These are phyloP conservation scores for Coemansia sp. DNA, from an alignment of 192 early-diverging fungal species.

Conservation along the genomic window DNA sequence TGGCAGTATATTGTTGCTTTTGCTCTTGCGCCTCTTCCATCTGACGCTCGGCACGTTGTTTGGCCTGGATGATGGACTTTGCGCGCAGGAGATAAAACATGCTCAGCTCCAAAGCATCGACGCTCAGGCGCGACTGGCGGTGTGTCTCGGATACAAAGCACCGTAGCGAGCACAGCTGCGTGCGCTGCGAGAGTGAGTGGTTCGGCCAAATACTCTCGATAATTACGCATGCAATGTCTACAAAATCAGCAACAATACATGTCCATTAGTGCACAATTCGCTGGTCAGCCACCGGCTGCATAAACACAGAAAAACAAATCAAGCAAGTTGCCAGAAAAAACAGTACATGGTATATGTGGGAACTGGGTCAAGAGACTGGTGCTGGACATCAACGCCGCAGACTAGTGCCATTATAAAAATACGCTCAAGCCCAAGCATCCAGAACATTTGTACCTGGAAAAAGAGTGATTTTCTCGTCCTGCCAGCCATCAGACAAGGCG, in stretches of 20 bases:
- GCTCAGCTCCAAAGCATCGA: slow-evolving; percentile 46
- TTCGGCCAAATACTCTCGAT: slow-evolving; percentile 55
- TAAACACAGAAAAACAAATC: slow-evolving; percentile 5
- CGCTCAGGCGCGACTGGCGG: slow-evolving; percentile 41
- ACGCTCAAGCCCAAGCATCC: no score
- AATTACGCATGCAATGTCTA: slow-evolving; percentile 51
- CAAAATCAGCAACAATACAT: not conserved
- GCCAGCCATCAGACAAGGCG: not conserved
- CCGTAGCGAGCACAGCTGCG: slow-evolving; percentile 48
- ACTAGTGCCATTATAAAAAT: no score
- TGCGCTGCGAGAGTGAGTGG: slow-evolving; percentile 49
- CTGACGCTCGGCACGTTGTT: slow-evolving; percentile 31
- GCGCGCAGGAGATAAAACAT: slow-evolving; percentile 51
- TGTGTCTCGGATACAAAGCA: slow-evolving; percentile 53
- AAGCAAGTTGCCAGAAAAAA: not conserved
- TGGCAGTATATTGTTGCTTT: slow-evolving; percentile 4
- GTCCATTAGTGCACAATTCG: not conserved
- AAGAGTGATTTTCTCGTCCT: not conserved
- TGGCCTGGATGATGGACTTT: slow-evolving; percentile 47
- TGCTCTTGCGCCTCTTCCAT: slow-evolving; percentile 31
- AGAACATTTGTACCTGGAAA: not conserved
- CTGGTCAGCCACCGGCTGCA: slow-evolving; percentile 3
- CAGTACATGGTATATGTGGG: no score
- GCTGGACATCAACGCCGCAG: no score
- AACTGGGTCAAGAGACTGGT: not conserved